These are phyloP conservation scores for Stylosanthes scabra DNA, from an alignment of 331 rosid species.

Conservation along the genomic window DNA sequence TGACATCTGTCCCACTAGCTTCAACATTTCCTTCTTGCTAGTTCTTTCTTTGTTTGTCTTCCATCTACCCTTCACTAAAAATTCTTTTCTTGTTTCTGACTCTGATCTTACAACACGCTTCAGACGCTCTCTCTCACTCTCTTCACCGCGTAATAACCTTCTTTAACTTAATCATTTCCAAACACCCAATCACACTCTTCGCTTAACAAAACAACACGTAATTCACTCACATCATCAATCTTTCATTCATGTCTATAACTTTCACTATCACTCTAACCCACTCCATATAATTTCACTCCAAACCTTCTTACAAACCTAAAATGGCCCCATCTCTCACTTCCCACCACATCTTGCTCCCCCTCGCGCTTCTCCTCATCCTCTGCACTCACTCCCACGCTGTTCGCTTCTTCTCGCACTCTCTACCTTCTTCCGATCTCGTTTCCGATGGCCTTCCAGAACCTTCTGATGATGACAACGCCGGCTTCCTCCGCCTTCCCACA, in stretches of 20 bases:
- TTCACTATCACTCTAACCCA: background rate
- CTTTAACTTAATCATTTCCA: background rate
- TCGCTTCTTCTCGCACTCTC: slow-evolving; percentile 34
- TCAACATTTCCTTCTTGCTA: background rate
- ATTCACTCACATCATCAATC: background rate
- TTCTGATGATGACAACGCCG: background rate
- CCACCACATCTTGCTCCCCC: slow-evolving; percentile 38
- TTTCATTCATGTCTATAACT: background rate
- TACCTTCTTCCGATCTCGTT: slow-evolving; percentile 44
- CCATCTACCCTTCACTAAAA: background rate
- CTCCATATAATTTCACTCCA: background rate
- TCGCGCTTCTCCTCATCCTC: slow-evolving; percentile 42
- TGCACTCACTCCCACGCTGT: slow-evolving; percentile 49
- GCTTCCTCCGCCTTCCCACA: slow-evolving; percentile 39
- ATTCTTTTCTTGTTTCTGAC: too few species aligned
- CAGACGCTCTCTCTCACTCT: background rate
- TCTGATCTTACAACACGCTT: background rate
- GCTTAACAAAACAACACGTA: too few species aligned
- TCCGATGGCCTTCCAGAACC: slow-evolving; percentile 62
- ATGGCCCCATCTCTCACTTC: slow-evolving; percentile 38
- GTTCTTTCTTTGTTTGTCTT: background rate
- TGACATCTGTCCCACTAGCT: background rate
- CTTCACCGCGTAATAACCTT: background rate
- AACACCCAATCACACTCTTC: too few species aligned
- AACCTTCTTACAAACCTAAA: background rate